Percentiles rank a stretch among this genome's conserved stretches.
Evolutionary conservation across 2,329 filamentous ascomycete species (phyloP).

Genomic region (Domatiomyces catenatus): DNA sequence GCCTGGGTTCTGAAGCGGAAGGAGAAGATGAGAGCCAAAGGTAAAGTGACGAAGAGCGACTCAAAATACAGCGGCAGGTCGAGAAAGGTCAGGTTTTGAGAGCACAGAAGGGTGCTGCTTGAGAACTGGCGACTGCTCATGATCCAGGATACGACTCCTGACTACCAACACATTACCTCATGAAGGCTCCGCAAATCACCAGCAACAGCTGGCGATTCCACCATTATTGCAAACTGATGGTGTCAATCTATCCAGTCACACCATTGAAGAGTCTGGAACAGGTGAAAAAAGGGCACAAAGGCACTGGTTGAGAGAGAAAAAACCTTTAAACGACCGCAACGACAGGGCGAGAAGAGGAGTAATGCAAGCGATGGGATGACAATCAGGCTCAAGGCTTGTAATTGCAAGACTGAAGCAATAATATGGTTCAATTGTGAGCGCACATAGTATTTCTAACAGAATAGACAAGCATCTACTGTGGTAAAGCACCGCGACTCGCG

Average conservation of each 20-base stretch:
- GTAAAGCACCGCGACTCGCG: background rate
- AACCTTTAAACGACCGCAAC: background rate
- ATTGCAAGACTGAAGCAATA: background rate
- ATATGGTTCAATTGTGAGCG: background rate
- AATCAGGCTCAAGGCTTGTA: background rate
- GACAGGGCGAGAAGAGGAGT: background rate
- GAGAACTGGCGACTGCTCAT: background rate
- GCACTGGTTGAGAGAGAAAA: background rate
- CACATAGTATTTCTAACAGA: background rate
- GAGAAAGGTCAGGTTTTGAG: constrained; percentile 60
- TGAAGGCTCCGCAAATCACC: too few relatives aligned
- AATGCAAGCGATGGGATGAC: background rate
- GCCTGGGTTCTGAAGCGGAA: constrained; percentile 49
- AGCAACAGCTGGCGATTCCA: too few relatives aligned
- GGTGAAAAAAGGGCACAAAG: background rate
- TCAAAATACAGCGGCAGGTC: constrained; percentile 92
- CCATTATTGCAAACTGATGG: too few relatives aligned
- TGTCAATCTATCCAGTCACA: too few relatives aligned
- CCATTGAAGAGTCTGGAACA: too few relatives aligned
- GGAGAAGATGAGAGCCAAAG: constrained; percentile 83
- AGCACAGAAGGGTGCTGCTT: background rate
- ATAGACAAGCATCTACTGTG: background rate
- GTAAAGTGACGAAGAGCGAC: constrained; percentile 79
- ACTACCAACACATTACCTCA: background rate
- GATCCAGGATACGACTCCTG: background rate